Evolutionary conservation across 2,329 filamentous ascomycete species (phyloP), one percentile per base, ranked within the genome.

Genomic region (Akanthomyces muscarius): DNA sequence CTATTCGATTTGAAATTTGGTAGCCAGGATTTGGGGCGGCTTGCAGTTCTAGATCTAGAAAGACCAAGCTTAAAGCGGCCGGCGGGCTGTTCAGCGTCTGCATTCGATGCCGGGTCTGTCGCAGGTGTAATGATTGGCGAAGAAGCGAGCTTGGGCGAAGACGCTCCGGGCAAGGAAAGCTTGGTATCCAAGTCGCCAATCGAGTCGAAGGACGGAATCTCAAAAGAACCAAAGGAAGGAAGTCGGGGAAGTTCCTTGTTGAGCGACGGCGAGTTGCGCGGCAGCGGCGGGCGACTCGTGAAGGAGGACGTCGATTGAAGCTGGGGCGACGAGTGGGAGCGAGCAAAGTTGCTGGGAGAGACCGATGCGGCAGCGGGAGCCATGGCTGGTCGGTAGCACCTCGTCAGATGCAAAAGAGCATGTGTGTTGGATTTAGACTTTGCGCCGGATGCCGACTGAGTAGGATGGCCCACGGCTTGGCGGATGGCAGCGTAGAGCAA

Each of bases 1-100:
- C 68, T 71, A 44, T 74, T 69, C 14, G 78, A 76, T 66, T 76
- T 81, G 28, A 80, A 78, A 69, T 74, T 74, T 16, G 78, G 76
- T 63, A 85, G 76, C 84, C 83, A 86, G 64, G 81, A 81, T 63
- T 79, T 78, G 4, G 80, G 80, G 61, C 80, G 77, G 64, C 80
- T 81, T 61, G 81, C 75, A 55, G 81, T 76, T 58, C 38, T 60
- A 11, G 56, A 60, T 21, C 57, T n/a, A 23, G 57, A 30, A 30
- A 51, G 30, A 10, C 33, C 47, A 42, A 48, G 45, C 36, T 42
- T 60, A 11, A 42, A 60, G 21, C 57, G 57, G 57, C n/a, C 25
- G 42, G 47, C 8, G 10, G 50, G 81, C 79, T 54, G 38, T 38
- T 60, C 45, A 11, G 47, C 8, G 38, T 62, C 73, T 78, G 67